phyloP scores from a whole-genome alignment of 2,329 filamentous ascomycete species.

The Curvularia sp. region DNA sequence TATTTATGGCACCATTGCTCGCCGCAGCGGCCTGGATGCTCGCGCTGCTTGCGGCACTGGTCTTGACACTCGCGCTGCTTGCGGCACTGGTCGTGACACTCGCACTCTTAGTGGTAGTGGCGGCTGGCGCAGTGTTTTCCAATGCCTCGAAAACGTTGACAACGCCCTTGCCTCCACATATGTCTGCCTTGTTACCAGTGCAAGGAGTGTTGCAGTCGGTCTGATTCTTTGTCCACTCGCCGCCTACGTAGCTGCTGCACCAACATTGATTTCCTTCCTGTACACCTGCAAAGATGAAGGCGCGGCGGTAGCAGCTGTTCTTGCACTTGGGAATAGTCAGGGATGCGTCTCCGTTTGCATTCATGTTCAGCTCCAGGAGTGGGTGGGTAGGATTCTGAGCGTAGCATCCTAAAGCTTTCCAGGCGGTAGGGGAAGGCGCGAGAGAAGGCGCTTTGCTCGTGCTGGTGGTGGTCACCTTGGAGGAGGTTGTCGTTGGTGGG shows the following conservation, averaged over 20 bases:
- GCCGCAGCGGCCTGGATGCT: background rate
- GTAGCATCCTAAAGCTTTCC: background rate
- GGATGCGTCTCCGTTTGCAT: background rate
- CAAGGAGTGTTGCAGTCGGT: background rate
- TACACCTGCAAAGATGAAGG: background rate
- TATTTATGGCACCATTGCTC: background rate
- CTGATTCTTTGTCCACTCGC: background rate
- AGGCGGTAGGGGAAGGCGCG: background rate
- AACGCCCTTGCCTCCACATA: background rate
- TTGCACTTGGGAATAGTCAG: background rate
- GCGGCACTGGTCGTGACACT: background rate
- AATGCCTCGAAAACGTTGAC: background rate
- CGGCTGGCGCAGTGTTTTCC: background rate
- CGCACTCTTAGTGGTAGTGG: background rate
- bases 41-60: background rate
- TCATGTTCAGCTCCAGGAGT: background rate
- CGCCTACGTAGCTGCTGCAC: background rate
- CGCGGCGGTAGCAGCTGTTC: background rate
- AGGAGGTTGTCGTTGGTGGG: background rate
- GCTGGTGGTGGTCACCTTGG: background rate
- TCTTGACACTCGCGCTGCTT: background rate
- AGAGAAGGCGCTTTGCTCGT: background rate
- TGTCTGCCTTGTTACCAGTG: background rate
- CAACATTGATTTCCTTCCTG: background rate
- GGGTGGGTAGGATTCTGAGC: background rate